Base-by-base conservation (phyloP, 2,329 filamentous ascomycete genomes). In the Claviceps quebecensis region DNA sequence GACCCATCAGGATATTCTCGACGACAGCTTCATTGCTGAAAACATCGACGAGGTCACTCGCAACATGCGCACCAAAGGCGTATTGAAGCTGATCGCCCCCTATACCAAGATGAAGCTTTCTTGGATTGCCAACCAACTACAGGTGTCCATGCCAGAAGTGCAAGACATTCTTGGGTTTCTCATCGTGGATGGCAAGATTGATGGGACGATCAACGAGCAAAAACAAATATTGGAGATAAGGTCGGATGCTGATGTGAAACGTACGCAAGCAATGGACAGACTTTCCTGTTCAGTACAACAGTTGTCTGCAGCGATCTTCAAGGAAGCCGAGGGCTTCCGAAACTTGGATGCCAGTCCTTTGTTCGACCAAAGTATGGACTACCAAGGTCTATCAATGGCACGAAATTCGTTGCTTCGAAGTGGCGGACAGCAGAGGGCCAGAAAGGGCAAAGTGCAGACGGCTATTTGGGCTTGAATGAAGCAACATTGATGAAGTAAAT, bases 11-110 rank as follows among this genome's bases (percentile, higher is more conserved):
- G 93, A 96, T 63, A 83, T 98, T 26, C 75, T 97, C 40, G 81
- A 84, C 13, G 93, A 98, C 65, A 83, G 87, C 0, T 98, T 97
- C 70, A 98, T 98, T 60, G 91, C 91, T 29, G 93, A 97, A 70
- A 97, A 98, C 65, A 98, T 98, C 59, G 93, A 97, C 67, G 93
- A 98, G 70, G 91, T 98, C 52, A 98, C 91, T 49, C 86, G 93
- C 44, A 96, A 93, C 67, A 95, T 98, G 85, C 86, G 93, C 51
- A 97, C 90, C 57, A 96, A 96, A 74, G 91, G 90, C 1, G 83
- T 97, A 9, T 72, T 95, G 56, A 95, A 93, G 69, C 75, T 97
- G 23, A 93, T 97, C 56, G 89, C 89, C 4, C 93, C 93, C 0
- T 98, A 97, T 72, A 94, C 87, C 5, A 83, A 89, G 49, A 95